These are phyloP conservation scores for Clonostachys chloroleuca DNA, from an alignment of 2,329 filamentous ascomycete genomes.

Conservation along the genomic window DNA sequence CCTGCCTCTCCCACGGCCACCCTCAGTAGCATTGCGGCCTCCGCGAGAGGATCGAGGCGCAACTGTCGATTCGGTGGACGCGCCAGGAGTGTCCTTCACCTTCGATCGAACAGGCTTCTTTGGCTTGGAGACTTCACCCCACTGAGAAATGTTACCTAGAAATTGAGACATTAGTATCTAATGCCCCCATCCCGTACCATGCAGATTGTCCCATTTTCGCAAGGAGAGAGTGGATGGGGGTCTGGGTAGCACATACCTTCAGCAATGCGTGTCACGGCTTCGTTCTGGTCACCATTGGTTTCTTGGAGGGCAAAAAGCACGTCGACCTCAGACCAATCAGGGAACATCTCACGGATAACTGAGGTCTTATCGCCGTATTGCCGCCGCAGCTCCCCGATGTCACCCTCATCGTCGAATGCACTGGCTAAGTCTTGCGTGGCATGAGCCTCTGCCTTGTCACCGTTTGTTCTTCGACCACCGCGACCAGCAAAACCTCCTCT, in stretches of 20 bases:
- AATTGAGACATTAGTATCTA: too few species aligned
- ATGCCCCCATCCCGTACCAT: too few species aligned
- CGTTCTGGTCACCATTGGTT: constrained; percentile 72
- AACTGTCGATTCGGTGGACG: constrained; percentile 43
- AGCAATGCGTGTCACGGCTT: constrained; percentile 73
- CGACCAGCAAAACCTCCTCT: constrained; percentile 71
- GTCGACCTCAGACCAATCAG: constrained; percentile 93
- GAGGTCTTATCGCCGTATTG: constrained; percentile 76
- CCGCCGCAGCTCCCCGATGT: constrained; percentile 89
- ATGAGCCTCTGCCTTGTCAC: constrained; percentile 56
- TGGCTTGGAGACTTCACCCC: constrained; percentile 77
- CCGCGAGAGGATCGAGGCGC: constrained; percentile 49
- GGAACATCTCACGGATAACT: constrained; percentile 88
- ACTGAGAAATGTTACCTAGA: constrained; percentile 73
- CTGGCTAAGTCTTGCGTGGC: constrained; percentile 52
- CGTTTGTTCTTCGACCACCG: constrained; percentile 71
- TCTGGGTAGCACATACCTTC: constrained; percentile 55
- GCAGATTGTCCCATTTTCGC: not conserved
- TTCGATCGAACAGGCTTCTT: constrained; percentile 74
- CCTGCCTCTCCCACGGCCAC: constrained; percentile 57
- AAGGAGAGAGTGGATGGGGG: not conserved
- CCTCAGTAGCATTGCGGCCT: constrained; percentile 57
- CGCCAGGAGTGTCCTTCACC: constrained; percentile 54
- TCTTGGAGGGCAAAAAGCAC: constrained; percentile 91
- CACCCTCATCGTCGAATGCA: constrained; percentile 75